These are phyloP conservation scores for Curvularia sp. DNA, from an alignment of 2,329 filamentous ascomycete species.

Conservation along the genomic window DNA sequence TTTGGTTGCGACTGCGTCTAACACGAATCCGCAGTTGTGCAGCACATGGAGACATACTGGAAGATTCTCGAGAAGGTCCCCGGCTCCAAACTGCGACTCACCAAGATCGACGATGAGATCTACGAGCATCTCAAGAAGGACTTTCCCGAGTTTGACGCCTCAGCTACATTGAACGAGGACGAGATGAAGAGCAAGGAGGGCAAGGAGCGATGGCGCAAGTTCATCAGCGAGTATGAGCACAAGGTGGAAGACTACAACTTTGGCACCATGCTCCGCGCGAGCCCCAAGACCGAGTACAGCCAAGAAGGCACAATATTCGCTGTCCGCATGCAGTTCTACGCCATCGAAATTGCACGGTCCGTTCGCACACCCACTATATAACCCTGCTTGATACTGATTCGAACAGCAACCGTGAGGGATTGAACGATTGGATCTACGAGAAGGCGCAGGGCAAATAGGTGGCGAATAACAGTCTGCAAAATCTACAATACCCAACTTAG, in stretches of 20 bases:
- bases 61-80: constrained; percentile 88
- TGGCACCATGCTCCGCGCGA: constrained; percentile 86
- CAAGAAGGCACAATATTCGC: constrained; percentile 90
- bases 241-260: constrained; percentile 98
- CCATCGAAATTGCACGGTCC: constrained; percentile 75
- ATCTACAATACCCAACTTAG: neutral
- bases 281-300: constrained; percentile 82
- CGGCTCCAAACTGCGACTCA: constrained; percentile 87
- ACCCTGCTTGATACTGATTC: constrained; percentile 25
- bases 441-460: constrained; percentile 64
- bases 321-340: constrained; percentile 84
- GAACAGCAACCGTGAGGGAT: constrained; percentile 76
- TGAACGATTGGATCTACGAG: constrained; percentile 98
- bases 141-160: constrained; percentile 92
- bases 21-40: constrained; percentile 67
- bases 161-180: constrained; percentile 82
- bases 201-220: constrained; percentile 94
- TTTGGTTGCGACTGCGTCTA: constrained; percentile 15
- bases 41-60: constrained; percentile 98
- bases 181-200: constrained; percentile 97
- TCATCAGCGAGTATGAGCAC: constrained; percentile 93
- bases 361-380: constrained; percentile 26
- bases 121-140: constrained; percentile 84
- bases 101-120: constrained; percentile 95
- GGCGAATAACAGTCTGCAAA: neutral